Conservation (phyloP, 352 stramenopile genomes). For the Phytophthora cactorum region DNA sequence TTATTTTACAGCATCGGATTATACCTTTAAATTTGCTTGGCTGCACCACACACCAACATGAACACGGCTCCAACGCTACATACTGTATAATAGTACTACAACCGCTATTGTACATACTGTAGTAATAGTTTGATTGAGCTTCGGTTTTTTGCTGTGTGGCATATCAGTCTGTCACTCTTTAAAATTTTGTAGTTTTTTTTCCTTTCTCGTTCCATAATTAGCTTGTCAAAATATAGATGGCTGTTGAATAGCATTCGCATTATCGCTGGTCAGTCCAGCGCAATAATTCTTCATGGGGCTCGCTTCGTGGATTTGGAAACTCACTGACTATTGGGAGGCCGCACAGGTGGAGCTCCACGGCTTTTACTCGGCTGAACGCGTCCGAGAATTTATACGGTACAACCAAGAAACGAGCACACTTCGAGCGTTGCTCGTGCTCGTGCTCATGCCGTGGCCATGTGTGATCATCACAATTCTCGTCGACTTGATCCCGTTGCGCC, state of each 20-base stretch:
- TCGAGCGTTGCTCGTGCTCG: conserved; percentile 2
- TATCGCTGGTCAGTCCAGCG: not conserved
- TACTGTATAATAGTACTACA: no score
- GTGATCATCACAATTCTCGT: conserved; percentile 24
- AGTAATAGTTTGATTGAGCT: no score
- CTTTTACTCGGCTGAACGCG: conserved; percentile 20
- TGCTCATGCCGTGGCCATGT: conserved; percentile 22
- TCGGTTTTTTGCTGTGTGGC: no score
- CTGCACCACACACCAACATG: conserved; percentile 17
- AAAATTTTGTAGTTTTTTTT: not conserved
- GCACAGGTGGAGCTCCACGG: conserved; percentile 31
- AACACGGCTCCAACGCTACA: not conserved
- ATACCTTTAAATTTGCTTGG: conserved; percentile 43
- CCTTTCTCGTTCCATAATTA: not conserved
- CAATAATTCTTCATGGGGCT: conserved; percentile 5
- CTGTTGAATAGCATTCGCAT: not conserved
- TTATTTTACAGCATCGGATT: conserved; percentile 34
- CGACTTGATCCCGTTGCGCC: conserved; percentile 30
- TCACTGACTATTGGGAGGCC: conserved; percentile 4
- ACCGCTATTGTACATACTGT: no score
- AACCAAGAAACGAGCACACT: not conserved
- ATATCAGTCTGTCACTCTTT: not conserved
- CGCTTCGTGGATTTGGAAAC: not conserved
- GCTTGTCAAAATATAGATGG: not conserved
- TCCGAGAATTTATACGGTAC: conserved; percentile 12